These are phyloP conservation scores for Berberis thunbergii DNA, from an alignment of 164 flowering plant species.

Conservation along the genomic window DNA sequence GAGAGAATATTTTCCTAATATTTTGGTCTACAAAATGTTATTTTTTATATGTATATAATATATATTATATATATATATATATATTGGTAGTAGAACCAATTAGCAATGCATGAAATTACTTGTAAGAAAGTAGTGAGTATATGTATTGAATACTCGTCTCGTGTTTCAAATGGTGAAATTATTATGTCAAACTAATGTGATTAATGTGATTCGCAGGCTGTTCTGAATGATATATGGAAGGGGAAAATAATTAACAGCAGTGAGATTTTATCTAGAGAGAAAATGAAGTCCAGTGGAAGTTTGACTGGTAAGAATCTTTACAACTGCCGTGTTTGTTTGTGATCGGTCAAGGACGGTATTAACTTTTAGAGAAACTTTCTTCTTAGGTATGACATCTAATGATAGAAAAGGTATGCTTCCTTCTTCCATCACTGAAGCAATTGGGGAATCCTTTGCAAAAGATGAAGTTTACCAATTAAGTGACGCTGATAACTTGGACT, in stretches of 20 bases:
- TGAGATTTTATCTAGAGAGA: constrained; percentile 30
- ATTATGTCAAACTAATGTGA: background rate
- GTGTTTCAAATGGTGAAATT: background rate
- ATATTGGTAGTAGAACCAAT: no score
- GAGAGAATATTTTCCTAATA: no score
- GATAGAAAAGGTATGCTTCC: constrained; percentile 19
- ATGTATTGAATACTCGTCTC: background rate
- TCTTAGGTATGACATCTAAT: constrained; percentile 10
- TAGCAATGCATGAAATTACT: no score
- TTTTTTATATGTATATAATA: no score
- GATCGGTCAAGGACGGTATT: background rate
- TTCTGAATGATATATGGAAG: constrained; percentile 57
- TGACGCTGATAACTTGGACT: constrained; percentile 11
- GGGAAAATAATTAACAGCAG: constrained; percentile 61
- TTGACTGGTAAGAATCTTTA: constrained; percentile 29
- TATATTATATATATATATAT: no score
- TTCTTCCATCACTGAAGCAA: constrained; percentile 14
- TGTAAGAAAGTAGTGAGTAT: no score
- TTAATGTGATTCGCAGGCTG: constrained; percentile 28
- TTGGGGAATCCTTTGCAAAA: constrained; percentile 5
- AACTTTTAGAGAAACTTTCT: background rate
- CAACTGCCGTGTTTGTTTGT: background rate
- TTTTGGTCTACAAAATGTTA: no score
- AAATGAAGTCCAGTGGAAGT: constrained; percentile 27
- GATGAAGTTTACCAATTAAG: constrained; percentile 18